A percentile compares a stretch with the other conserved stretches of the same genome.
Conservation (phyloP, 2,329 filamentous ascomycete species). For the Furcasterigmium furcatum region DNA sequence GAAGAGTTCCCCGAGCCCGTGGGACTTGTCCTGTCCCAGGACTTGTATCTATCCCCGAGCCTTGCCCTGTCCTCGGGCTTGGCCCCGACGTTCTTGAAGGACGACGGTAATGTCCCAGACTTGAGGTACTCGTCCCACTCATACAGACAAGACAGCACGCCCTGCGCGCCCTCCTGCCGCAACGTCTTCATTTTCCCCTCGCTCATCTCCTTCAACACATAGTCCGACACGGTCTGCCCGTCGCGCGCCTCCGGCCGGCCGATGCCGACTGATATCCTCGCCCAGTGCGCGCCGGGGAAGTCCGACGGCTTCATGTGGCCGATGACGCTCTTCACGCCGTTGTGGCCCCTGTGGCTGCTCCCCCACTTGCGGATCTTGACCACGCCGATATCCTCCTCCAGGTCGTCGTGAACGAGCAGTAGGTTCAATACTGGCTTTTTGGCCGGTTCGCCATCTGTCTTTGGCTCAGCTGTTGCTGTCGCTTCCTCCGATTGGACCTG, state of each 20-base stretch:
- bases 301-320: conserved; percentile 39
- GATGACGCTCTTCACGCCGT: conserved; percentile 68
- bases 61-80: too few species aligned
- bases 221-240: conserved; percentile 63
- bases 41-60: too few species aligned
- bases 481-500: too few species aligned
- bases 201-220: conserved; percentile 73
- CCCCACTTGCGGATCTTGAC: conserved; percentile 63
- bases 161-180: conserved; percentile 48
- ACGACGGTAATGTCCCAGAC: too few species aligned
- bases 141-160: conserved; percentile 47
- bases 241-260: conserved; percentile 74
- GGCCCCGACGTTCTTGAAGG: too few species aligned
- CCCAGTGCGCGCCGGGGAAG: conserved; percentile 40
- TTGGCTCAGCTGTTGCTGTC: too few species aligned
- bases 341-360: conserved; percentile 67
- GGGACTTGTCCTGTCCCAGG: too few species aligned
- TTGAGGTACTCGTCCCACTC: conserved; percentile 41
- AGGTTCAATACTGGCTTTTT: conserved; percentile 36
- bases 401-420: conserved; percentile 84
- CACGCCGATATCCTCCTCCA: conserved; percentile 69
- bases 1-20: too few species aligned
- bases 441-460: conserved; percentile 7
- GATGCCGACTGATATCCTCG: conserved; percentile 77
- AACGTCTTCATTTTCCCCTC: conserved; percentile 40